These are phyloP conservation scores for Obelidium mucronatum DNA, from an alignment of 192 early-diverging fungal species.

Conservation along the genomic window DNA sequence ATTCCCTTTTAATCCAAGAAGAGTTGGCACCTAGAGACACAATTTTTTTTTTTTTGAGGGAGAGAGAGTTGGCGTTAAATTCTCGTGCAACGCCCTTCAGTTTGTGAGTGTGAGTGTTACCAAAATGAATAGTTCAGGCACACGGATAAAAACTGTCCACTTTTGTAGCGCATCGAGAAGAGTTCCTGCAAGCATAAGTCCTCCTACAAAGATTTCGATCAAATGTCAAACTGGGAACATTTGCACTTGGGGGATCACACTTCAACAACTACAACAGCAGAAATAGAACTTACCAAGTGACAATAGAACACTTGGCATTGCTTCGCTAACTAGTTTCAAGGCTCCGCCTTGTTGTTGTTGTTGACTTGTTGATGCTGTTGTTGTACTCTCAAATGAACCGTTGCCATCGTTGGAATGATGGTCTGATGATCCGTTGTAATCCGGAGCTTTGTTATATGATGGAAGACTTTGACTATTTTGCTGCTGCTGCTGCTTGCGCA, in stretches of 20 bases:
- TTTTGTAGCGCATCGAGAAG: slow-evolving; percentile 41
- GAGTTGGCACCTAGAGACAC: slow-evolving; percentile 64
- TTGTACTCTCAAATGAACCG: too few relatives aligned
- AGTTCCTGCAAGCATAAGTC: slow-evolving; percentile 40
- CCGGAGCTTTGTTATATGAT: too few relatives aligned
- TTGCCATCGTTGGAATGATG: too few relatives aligned
- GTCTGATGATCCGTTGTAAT: too few relatives aligned
- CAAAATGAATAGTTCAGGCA: slow-evolving; percentile 83
- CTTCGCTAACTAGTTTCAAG: slow-evolving; percentile 13
- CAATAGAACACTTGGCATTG: slow-evolving; percentile 24
- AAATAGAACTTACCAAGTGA: slow-evolving; percentile 17
- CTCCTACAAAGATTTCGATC: slow-evolving; percentile 8
- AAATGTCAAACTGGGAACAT: background rate
- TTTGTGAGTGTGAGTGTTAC: background rate
- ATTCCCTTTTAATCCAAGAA: slow-evolving; percentile 91
- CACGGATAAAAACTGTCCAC: slow-evolving; percentile 70
- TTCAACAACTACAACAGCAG: background rate
- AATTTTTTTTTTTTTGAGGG: too few relatives aligned
- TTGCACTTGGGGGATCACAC: background rate
- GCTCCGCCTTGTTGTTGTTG: too few relatives aligned
- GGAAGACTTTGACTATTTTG: too few relatives aligned
- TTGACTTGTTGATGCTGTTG: too few relatives aligned
- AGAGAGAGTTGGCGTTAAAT: too few relatives aligned
- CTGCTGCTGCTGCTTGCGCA: too few relatives aligned
- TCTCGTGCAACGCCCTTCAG: background rate